A percentile compares a stretch with the other conserved stretches of the same genome.
These are phyloP conservation scores for Nannochloropsis granulata DNA, from an alignment of 108 stramenopile genomes.

Conservation along the genomic window DNA sequence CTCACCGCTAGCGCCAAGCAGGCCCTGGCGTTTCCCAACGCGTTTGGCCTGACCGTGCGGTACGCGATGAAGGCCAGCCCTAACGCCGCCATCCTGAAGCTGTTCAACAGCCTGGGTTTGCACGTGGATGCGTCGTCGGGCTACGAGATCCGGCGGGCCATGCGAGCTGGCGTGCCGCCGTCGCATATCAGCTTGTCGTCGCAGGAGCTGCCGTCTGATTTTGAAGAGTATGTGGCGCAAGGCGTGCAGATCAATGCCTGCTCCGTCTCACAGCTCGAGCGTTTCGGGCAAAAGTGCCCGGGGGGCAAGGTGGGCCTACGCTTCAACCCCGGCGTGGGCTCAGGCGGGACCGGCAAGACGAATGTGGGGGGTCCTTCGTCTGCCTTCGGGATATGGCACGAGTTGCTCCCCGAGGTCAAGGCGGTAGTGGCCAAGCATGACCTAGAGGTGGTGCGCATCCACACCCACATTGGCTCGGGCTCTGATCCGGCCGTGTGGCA, in stretches of 20 bases:
- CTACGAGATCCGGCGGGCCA: conserved; percentile 75
- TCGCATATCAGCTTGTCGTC: conserved; percentile 67
- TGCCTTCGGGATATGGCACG: conserved; percentile 89
- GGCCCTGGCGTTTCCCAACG: conserved; percentile 84
- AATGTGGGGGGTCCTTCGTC: conserved; percentile 93
- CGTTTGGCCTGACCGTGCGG: conserved; percentile 84
- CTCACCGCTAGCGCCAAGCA: conserved; percentile 59
- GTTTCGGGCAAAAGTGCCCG: conserved; percentile 61
- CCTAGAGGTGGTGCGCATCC: conserved; percentile 75
- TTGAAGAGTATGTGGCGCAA: conserved; percentile 30
- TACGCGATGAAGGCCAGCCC: conserved; percentile 97
- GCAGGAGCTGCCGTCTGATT: conserved; percentile 80
- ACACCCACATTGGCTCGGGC: conserved; percentile 96
- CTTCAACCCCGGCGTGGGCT: conserved; percentile 91
- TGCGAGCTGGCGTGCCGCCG: conserved; percentile 64
- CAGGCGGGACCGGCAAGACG: conserved; percentile 93
- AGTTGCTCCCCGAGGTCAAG: conserved; percentile 55
- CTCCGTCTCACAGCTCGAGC: conserved; percentile 75
- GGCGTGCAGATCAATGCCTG: conserved; percentile 43
- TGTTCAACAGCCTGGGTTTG: conserved; percentile 69
- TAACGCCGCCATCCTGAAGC: conserved; percentile 70
- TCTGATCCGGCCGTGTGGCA: conserved; percentile 93
- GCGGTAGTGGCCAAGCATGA: conserved; percentile 70
- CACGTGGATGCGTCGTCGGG: conserved; percentile 85
- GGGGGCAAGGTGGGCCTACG: conserved; percentile 75